phyloP scores from a whole-genome alignment of 768 basidiomycete genomes.

The Hebeloma cylindrosporum region DNA sequence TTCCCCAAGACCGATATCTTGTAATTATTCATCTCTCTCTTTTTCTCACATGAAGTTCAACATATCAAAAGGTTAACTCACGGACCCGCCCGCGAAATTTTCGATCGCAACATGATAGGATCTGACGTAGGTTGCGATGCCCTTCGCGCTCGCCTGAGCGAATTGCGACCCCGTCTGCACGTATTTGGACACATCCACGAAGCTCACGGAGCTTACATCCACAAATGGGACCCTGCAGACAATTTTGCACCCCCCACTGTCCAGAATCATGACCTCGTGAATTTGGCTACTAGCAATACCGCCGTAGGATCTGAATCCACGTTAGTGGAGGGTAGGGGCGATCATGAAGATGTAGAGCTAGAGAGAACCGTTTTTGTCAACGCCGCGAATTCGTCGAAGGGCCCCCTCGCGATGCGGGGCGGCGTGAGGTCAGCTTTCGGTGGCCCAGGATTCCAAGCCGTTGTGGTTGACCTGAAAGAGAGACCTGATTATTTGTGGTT shows the following conservation, averaged over 20 bases:
- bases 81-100: slow-evolving; percentile 48
- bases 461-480: slow-evolving; percentile 11
- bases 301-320: too few relatives aligned
- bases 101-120: slow-evolving; percentile 43
- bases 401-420: slow-evolving; percentile 18
- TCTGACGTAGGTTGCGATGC: not conserved
- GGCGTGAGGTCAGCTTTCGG: slow-evolving; percentile 27
- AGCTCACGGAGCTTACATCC: slow-evolving; percentile 4
- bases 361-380: slow-evolving; percentile 42
- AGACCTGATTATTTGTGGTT: not conserved
- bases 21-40: slow-evolving; percentile 14
- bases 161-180: not conserved
- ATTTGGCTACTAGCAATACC: not conserved
- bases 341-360: not conserved
- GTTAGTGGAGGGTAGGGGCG: too few relatives aligned
- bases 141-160: not conserved
- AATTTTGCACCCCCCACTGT: not conserved
- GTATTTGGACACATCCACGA: too few relatives aligned
- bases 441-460: slow-evolving; percentile 30
- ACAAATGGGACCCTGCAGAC: not conserved
- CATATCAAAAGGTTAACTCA: slow-evolving; percentile 46
- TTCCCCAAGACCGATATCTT: slow-evolving; percentile 41
- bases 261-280: not conserved
- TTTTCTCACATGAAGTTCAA: not conserved
- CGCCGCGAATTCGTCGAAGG: slow-evolving; percentile 36